These are phyloP conservation scores for Casaregolazyma lundiana DNA, from an alignment of 1,139 yeast genomes.

Conservation along the genomic window DNA sequence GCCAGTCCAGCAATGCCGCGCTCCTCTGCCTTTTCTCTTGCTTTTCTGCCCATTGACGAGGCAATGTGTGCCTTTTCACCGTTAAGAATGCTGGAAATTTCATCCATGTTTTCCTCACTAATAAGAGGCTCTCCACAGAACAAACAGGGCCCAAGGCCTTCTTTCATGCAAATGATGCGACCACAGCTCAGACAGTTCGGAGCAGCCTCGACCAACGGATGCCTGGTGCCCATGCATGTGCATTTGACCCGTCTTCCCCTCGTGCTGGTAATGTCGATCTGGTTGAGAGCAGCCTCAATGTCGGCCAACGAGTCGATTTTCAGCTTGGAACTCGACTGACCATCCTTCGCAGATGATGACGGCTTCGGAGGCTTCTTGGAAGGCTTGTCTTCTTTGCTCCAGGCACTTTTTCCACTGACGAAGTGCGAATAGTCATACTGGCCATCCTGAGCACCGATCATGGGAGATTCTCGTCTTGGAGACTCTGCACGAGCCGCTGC, in stretches of 20 bases:
- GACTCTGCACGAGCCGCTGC: constrained; percentile 6
- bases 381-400: constrained; percentile 12
- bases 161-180: constrained; percentile 81
- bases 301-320: constrained; percentile 33
- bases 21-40: constrained; percentile 22
- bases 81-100: constrained; percentile 42
- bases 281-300: constrained; percentile 31
- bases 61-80: constrained; percentile 30
- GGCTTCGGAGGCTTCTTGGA: constrained; percentile 12
- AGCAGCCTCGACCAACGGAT: constrained; percentile 81
- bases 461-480: no score
- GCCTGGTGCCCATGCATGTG: constrained; percentile 66
- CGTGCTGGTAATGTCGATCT: constrained; percentile 29
- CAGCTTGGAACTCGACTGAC: constrained; percentile 17
- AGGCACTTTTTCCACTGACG: constrained; percentile 11
- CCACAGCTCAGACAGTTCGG: constrained; percentile 96
- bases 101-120: constrained; percentile 53
- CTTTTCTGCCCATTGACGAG: constrained; percentile 29
- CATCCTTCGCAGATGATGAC: constrained; percentile 4
- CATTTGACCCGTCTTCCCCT: constrained; percentile 41
- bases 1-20: constrained; percentile 47
- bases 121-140: constrained; percentile 71
- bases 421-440: constrained; percentile 8
- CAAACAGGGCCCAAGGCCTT: constrained; percentile 85
- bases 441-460: constrained; percentile 1